Base-by-base conservation (phyloP, 1,284 basidiomycete genomes). In the Veloboletus limbatus region DNA sequence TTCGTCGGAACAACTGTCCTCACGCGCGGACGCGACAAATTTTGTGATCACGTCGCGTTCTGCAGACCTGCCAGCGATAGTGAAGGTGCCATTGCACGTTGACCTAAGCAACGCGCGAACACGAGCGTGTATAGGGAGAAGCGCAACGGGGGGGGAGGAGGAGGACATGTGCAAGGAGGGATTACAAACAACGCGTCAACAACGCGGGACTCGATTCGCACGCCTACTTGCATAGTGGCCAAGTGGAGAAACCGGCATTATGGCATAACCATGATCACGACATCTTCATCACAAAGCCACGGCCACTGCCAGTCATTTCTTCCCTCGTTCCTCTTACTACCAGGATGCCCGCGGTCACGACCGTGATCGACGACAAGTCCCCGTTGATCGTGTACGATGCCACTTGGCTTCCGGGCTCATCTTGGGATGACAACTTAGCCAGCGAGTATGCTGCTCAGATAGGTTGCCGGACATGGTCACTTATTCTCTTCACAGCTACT, bases 51-150 rank as follows among this genome's bases (percentile, higher is more conserved):
- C 58, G 18, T 69, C 68, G 49, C 78, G 79, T 64, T 91, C 87
- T 0, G 60, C 53, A 24, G 78, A 74, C 52, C 88, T 83, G 31
- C 86, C 88, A 40, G 83, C 75, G 49, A 89, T 74, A 37, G 57
- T 46, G 16, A 70, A 71, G 5, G 58, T 54, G 33, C 63, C 59
- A 50, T 85, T 83, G 60, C 78, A 85, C 0, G 82, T 87, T 9
- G 85, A 70, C 33, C 87, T 81, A 47, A 90, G 75, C 24, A 87
- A 66, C 33, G 81, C 80, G 45, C 83, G 80, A 40, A 77, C 79
- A 47, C 84, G 83, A 33, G 73, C 69, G 63, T 87, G 76, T 26
- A 87, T 64, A 13, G 85, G 79, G 47, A 79, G 66, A 11, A 80
- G 68, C 18, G 62, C 54, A 38, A 67, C 63, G 3, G 78, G 78